Evolutionary conservation across 352 stramenopile genomes (phyloP), one percentile per base, ranked within the genome.

Genomic region (Pythium brachiatum): DNA sequence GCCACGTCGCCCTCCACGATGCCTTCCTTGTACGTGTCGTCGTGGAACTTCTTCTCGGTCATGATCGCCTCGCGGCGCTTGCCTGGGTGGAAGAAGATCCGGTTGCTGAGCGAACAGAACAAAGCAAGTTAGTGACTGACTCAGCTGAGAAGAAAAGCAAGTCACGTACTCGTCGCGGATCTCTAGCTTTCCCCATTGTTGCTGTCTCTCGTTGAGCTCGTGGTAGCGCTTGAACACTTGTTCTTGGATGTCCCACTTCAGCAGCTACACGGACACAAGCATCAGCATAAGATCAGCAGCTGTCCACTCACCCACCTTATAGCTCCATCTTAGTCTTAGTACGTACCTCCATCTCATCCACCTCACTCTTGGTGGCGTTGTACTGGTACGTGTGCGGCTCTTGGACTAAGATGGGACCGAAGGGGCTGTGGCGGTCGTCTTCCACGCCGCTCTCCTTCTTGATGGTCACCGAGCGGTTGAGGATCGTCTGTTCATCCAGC

Each of bases 261-360:
- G 66, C 75, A 80, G 72, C 82, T 91, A 53, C 26, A 63, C 46
- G 15, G 8, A 50, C 13, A 48, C 20, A 15, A 46, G 3, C 1
- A 26, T 29, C 25, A 41, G 36, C 55, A 58, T 52, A 53, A 50
- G 31, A 63, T 50, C 21, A 43, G 46, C 12, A 48, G 46, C 15
- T 27, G 16, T 26, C 20, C 26, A 16, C n/a, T n/a, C n/a, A n/a
- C n/a, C n/a, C n/a, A n/a, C n/a, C n/a, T n/a, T n/a, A n/a, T n/a
- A n/a, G n/a, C n/a, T n/a, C n/a, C 29, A 7, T 38, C 41, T 48
- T 48, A 48, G 41, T 48, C n/a, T 46, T 12, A 27, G 18, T 20
- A 60, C 73, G 21, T 59, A 92, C 82, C 77, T 90, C 80, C 78
- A 92, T 89, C 54, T 92, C 82, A 52, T 86, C 81, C 34, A 80